Base-by-base conservation (phyloP, 768 basidiomycete species). In the Rhodosporidiobolus odoratus region DNA sequence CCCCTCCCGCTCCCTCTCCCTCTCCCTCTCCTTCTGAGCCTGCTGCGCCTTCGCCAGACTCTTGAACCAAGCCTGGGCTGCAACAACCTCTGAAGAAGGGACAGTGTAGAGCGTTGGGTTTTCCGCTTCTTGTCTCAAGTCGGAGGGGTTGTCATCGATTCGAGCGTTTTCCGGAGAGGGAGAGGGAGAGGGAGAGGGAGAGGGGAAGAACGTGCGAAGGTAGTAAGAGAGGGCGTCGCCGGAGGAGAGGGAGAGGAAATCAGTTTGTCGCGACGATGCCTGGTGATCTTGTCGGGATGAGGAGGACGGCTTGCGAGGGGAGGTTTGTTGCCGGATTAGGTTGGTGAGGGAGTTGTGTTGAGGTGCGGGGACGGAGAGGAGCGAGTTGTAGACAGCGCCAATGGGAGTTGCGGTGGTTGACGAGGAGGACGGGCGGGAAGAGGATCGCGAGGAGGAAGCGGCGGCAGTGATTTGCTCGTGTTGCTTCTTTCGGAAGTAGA, bases 161-260 rank as follows among this genome's bases (percentile, higher is more conserved):
- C 12, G 48, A n/a, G 48, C 9, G 48, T 17, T 43, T 12, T 23
- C 5, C 15, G 4, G 3, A 43, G 50, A 8, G 27, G 13, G 30
- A 53, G 30, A 32, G 38, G 52, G 30, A 32, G 54, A 32, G 37
- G 45, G 30, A 0, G 58, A 30, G 27, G 40, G 35, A 21, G 52
- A 54, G 30, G 65, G 59, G 61, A 66, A 66, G 65, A 73, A 73
- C 1, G 62, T 66, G 8, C 16, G 15, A 58, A 69, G 61, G 61
- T 66, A 73, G 52, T 59, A 73, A 9, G 41, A 9, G 37, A 73
- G 58, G 2, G 56, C 43, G 40, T 69, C 65, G 32, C 72, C 72
- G 43, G 65, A 66, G 9, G 72, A 69, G 56, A 73, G 65, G 30
- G 68, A 19, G 50, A 59, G 50, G 62, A 37, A 73, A 48, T 69